Evolutionary conservation across 129 eudicot species (phyloP).

Genomic region (Flaveria robusta): DNA sequence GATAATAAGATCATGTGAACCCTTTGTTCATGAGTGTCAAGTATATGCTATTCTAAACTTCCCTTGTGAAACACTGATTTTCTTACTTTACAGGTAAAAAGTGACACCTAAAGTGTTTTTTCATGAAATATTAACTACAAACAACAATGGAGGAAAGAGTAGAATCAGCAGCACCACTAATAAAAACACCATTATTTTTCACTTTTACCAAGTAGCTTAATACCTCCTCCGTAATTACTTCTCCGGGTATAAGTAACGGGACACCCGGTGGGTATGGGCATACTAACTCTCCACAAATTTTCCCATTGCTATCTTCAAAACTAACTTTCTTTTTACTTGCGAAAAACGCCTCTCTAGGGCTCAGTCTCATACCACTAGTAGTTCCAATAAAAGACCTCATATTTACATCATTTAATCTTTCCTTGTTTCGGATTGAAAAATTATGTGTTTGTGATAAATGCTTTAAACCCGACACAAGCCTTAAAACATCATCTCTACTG

Average conservation of each 20-base stretch:
- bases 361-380: conserved; percentile 41
- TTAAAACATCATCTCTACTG: conserved; percentile 56
- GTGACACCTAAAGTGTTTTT: not conserved
- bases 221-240: conserved; percentile 55
- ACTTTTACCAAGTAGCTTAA: conserved; percentile 49
- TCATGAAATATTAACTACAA: conserved; percentile 28
- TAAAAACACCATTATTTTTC: conserved; percentile 53
- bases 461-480: conserved; percentile 67
- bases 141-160: conserved; percentile 54
- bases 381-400: conserved; percentile 18
- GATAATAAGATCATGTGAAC: not conserved
- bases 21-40: not conserved
- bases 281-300: conserved; percentile 72
- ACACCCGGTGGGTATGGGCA: conserved; percentile 95
- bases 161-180: conserved; percentile 69
- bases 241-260: conserved; percentile 71
- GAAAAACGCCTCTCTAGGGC: conserved; percentile 89
- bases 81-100: not conserved
- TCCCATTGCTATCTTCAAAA: conserved; percentile 55
- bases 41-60: not conserved
- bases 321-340: conserved; percentile 55
- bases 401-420: not conserved
- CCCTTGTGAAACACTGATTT: not conserved
- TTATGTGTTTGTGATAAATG: conserved; percentile 46
- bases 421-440: conserved; percentile 8